Conservation (phyloP, 495 filamentous ascomycete genomes). For the Daldinia bambusicola region DNA sequence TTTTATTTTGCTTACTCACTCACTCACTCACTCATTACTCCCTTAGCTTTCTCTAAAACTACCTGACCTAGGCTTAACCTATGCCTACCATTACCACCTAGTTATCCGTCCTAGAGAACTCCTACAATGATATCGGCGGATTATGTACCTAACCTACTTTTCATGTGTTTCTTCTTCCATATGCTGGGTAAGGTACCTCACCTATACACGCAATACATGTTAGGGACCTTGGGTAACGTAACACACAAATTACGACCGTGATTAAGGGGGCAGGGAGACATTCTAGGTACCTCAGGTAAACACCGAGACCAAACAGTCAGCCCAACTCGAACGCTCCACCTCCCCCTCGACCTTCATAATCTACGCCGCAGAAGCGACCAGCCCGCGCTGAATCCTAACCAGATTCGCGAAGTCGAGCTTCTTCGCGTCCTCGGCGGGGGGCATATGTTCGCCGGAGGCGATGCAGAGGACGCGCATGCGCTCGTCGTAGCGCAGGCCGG, state of each 20-base stretch:
- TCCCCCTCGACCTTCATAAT: no score
- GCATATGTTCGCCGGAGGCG: conserved; percentile 91
- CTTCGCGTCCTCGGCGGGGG: conserved; percentile 57
- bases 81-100: no score
- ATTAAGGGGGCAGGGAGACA: not conserved
- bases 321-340: no score
- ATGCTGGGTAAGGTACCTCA: not conserved
- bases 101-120: not conserved
- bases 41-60: not conserved
- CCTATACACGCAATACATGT: not conserved
- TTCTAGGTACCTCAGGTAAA: no score
- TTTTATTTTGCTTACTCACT: not conserved
- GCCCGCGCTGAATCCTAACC: conserved; percentile 56
- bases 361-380: conserved; percentile 46
- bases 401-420: conserved; percentile 68
- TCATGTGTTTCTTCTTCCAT: not conserved
- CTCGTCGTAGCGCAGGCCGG: conserved; percentile 82
- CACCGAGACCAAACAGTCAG: no score
- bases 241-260: not conserved
- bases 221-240: not conserved
- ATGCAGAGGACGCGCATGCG: conserved; percentile 96
- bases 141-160: not conserved
- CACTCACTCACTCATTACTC: not conserved
- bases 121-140: not conserved
- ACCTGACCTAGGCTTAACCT: not conserved